A percentile compares a stretch with the other conserved stretches of the same genome.
Conservation (phyloP, 495 filamentous ascomycete genomes). For the Trichoderma erinaceum region DNA sequence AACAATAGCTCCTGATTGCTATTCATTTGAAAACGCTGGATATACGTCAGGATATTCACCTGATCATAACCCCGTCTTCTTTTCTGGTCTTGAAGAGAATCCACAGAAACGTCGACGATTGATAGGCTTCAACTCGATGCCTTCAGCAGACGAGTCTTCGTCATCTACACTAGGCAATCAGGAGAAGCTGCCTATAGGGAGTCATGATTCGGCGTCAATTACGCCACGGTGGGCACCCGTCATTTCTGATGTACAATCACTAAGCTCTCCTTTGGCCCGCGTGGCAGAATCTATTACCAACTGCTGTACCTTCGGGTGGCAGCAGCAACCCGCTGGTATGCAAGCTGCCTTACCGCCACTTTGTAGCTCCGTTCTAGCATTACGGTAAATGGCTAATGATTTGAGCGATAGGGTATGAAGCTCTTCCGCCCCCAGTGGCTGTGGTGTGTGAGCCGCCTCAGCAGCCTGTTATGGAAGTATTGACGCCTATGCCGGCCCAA, state of each 20-base stretch:
- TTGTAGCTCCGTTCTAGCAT: neutral
- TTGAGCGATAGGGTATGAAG: neutral
- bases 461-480: neutral
- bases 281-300: neutral
- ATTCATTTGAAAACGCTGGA: neutral
- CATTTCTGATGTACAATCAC: neutral
- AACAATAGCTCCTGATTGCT: neutral
- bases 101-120: neutral
- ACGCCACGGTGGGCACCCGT: neutral
- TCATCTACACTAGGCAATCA: neutral
- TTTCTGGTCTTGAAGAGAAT: neutral
- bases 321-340: neutral
- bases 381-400: neutral
- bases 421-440: neutral
- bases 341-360: neutral
- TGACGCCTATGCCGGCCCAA: neutral
- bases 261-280: neutral
- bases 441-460: constrained; percentile 7
- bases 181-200: neutral
- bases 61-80: neutral
- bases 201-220: constrained; percentile 2
- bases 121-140: neutral
- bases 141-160: neutral
- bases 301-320: constrained; percentile 5
- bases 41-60: neutral